These are phyloP conservation scores for Akanthomyces uredinophilus DNA, from an alignment of 2,329 filamentous ascomycete genomes.

Conservation along the genomic window DNA sequence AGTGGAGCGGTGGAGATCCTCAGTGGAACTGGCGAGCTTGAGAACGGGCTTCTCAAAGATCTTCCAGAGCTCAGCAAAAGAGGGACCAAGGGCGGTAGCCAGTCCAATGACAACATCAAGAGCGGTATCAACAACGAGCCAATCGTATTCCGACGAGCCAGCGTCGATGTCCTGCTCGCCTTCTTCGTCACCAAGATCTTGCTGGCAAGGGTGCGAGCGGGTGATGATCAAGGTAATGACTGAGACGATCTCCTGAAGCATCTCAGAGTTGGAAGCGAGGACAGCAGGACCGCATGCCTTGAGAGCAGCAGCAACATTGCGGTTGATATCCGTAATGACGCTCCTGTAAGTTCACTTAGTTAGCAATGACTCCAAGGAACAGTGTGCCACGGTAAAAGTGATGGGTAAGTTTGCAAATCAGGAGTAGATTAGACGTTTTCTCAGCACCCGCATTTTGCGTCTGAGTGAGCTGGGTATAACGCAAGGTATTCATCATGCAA, in stretches of 20 bases:
- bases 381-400: slow-evolving; percentile 18
- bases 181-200: slow-evolving; percentile 78
- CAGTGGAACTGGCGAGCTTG: slow-evolving; percentile 80
- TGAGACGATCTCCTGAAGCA: slow-evolving; percentile 71
- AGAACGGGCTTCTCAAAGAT: slow-evolving; percentile 89
- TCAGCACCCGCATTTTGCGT: slow-evolving; percentile 85
- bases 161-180: slow-evolving; percentile 66
- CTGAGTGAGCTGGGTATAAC: slow-evolving; percentile 99
- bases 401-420: slow-evolving; percentile 27
- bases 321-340: slow-evolving; percentile 91
- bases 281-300: slow-evolving; percentile 87
- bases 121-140: slow-evolving; percentile 91
- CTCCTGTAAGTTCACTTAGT: slow-evolving; percentile 50
- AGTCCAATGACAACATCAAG: slow-evolving; percentile 86
- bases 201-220: slow-evolving; percentile 87
- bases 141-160: slow-evolving; percentile 93
- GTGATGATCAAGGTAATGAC: slow-evolving; percentile 75
- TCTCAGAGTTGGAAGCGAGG: slow-evolving; percentile 61
- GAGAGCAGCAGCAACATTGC: slow-evolving; percentile 82
- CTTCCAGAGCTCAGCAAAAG: slow-evolving; percentile 88
- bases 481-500: slow-evolving; percentile 77
- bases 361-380: slow-evolving; percentile 31
- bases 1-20: slow-evolving; percentile 81
- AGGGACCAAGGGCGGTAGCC: slow-evolving; percentile 71
- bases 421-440: slow-evolving; percentile 57